A percentile compares a stretch with the other conserved stretches of the same genome.
These are phyloP conservation scores for Odontarrhena argentea DNA, from an alignment of 345 rosid species.

Conservation along the genomic window DNA sequence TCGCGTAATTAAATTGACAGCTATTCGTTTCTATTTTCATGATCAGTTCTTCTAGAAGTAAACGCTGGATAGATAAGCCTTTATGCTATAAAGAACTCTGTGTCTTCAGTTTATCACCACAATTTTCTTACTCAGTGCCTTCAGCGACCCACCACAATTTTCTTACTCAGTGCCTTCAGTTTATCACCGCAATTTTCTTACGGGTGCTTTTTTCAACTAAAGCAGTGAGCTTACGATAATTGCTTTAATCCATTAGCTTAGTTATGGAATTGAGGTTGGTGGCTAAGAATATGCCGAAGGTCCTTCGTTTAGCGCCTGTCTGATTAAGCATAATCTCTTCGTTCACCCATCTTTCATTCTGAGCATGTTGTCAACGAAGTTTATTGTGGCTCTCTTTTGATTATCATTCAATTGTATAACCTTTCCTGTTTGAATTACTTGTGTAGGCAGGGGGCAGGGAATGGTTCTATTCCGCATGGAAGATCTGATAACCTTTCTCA, in stretches of 20 bases:
- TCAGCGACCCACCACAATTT: neutral
- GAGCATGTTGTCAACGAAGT: conserved; percentile 12
- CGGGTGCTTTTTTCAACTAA: conserved; percentile 11
- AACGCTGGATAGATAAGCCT: conserved; percentile 14
- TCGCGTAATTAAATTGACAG: conserved; percentile 8
- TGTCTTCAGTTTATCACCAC: neutral
- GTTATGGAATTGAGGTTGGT: conserved; percentile 26
- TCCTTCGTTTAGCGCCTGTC: conserved; percentile 22
- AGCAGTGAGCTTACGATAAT: neutral
- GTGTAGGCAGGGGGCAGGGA: conserved; percentile 68
- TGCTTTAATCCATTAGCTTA: conserved; percentile 4
- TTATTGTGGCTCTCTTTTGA: conserved; percentile 10
- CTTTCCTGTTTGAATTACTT: conserved; percentile 35
- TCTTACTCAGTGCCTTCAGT: neutral
- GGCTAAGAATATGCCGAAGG: conserved; percentile 26
- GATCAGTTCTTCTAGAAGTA: conserved; percentile 17
- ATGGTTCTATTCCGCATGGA: conserved; percentile 71
- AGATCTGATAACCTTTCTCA: conserved; percentile 68
- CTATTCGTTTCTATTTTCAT: conserved; percentile 17
- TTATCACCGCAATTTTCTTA: conserved; percentile 4
- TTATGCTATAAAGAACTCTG: conserved; percentile 17
- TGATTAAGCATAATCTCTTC: conserved; percentile 5
- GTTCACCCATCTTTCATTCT: conserved; percentile 24
- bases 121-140: conserved; percentile 1
- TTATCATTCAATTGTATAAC: conserved; percentile 26